Conservation (phyloP, 345 rosid species). For the Firmiana major region DNA sequence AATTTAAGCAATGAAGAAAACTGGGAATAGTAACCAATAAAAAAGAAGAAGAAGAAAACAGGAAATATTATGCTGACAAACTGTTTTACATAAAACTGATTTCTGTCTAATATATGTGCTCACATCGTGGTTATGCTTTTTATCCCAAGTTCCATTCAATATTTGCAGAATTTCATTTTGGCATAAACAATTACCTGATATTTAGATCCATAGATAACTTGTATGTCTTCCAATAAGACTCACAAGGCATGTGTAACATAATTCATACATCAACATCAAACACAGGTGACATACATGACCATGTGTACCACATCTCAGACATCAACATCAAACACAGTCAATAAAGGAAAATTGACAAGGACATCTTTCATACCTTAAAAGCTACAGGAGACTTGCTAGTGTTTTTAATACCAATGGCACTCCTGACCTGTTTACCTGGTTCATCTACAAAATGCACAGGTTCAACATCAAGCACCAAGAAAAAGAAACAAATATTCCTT, state of each 20-base stretch:
- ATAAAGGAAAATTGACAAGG: neutral
- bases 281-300: neutral
- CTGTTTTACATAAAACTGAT: neutral
- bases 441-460: conserved; percentile 39
- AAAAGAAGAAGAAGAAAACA: neutral
- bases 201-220: neutral
- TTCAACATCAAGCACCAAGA: conserved; percentile 7
- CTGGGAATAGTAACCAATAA: no score
- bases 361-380: conserved; percentile 49
- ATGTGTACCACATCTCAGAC: neutral
- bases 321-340: conserved; percentile 3
- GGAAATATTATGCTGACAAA: neutral
- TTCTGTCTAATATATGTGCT: neutral
- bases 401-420: conserved; percentile 63
- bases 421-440: conserved; percentile 63
- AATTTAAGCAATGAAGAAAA: neutral
- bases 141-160: neutral
- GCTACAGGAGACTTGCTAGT: conserved; percentile 62
- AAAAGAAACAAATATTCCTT: neutral
- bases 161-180: neutral
- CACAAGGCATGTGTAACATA: neutral
- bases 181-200: neutral
- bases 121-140: neutral
- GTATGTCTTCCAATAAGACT: neutral
- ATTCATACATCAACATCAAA: conserved; percentile 17